These are phyloP conservation scores for Conringia planisiliqua DNA, from an alignment of 345 rosid species.

Conservation along the genomic window DNA sequence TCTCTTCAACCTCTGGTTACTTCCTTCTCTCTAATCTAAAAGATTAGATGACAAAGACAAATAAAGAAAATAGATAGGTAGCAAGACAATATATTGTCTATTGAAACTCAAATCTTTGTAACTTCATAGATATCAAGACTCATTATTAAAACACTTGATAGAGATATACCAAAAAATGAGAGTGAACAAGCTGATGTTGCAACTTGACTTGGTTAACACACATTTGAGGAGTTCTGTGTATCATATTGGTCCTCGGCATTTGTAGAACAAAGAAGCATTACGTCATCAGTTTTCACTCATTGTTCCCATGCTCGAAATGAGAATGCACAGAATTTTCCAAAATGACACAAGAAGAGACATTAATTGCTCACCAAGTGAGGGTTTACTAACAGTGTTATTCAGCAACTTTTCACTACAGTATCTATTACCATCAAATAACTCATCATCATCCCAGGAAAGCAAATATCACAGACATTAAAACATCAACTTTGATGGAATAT, in stretches of 20 bases:
- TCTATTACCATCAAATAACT: background rate
- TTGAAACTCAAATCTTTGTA: slow-evolving; percentile 4
- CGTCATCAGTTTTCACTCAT: background rate
- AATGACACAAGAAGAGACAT: background rate
- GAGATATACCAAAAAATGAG: background rate
- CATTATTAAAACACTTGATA: background rate
- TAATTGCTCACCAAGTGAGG: background rate
- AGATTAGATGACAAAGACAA: background rate
- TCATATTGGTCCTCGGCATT: background rate
- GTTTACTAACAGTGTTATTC: background rate
- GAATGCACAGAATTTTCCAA: background rate
- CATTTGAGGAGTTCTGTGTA: background rate
- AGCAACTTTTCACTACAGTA: background rate
- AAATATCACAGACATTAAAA: slow-evolving; percentile 6
- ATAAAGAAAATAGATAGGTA: slow-evolving; percentile 15
- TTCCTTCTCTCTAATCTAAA: slow-evolving; percentile 59
- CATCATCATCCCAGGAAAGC: background rate
- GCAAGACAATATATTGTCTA: slow-evolving; percentile 10
- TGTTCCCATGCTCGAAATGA: background rate
- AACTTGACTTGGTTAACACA: background rate
- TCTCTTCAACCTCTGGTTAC: slow-evolving; percentile 82
- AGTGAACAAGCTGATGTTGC: background rate
- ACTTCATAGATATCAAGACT: background rate
- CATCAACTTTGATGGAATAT: background rate
- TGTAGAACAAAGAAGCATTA: background rate